Base-by-base conservation (phyloP, 148 eudicot genomes). In the Cornus kousa region DNA sequence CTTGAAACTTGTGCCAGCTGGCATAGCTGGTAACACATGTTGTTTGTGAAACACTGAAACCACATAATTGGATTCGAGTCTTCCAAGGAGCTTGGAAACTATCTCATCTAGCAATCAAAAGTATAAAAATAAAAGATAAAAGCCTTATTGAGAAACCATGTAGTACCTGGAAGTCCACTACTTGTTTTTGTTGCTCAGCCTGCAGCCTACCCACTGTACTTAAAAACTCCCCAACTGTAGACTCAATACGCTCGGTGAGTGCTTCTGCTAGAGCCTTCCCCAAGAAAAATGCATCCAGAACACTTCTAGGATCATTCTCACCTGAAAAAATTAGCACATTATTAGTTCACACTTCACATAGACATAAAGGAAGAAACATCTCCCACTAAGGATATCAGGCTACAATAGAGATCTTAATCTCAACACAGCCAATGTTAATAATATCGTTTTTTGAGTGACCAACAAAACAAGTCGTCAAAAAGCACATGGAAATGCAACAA, bases 211-310 rank as follows among this genome's bases (percentile, higher is more conserved):
- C 99, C 35, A 96, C 55, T 22, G 92, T 82, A 81, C 98, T 92
- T 69, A 96, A 84, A 64, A 96, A 68, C 84, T 96, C 99, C 67
- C 99, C 99, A 11, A 93, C 94, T 57, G 94, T 79, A 74, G 99
- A 93, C 79, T 93, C 99, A 72, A 96, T 76, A 57, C 99, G 88
- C 86, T 93, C 98, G 70, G 84, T 93, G 50, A 96, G 82, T 23
- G 95, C 97, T 84, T 96, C 99, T 6, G 90, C 98, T 3, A 96
- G 80, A 74, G 99, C 99, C 86, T 90, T 96, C 46, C 99, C 99
- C 86, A 94, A 87, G 90, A 94, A 94, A 85, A 96, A 96, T n/a
- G 99, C 99, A 87, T 96, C 99, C 14, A 96, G 86, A 79, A 94
- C 85, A 67, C 74, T 87, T 75, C 74, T 91, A 82, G 85, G 90